Percentiles rank a stretch among this genome's conserved stretches.
Conservation (phyloP, 78 protist genomes). For the Trichosphaerium sp. region DNA sequence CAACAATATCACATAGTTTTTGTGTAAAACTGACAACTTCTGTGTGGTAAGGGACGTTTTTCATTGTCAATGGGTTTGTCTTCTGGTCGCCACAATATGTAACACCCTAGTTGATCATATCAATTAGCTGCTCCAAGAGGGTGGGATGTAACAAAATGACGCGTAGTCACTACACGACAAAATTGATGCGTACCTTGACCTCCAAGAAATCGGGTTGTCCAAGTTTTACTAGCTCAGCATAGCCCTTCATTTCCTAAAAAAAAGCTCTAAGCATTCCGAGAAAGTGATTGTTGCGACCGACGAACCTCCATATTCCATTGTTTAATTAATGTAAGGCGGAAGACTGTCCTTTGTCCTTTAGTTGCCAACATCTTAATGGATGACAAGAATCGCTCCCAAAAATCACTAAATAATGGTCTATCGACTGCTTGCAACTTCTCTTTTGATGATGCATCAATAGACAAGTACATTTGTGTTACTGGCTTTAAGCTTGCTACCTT, state of each 20-base stretch:
- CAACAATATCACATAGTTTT: background rate
- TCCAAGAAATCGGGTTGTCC: constrained; percentile 79
- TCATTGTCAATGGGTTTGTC: constrained; percentile 33
- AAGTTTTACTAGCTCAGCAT: constrained; percentile 40
- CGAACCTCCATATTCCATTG: constrained; percentile 39
- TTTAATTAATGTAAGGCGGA: constrained; percentile 73
- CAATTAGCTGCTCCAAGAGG: background rate
- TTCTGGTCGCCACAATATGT: constrained; percentile 49
- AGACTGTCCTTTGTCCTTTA: constrained; percentile 63
- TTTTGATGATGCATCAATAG: constrained; percentile 73
- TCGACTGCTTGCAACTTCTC: constrained; percentile 57
- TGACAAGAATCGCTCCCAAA: constrained; percentile 66
- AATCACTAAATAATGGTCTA: constrained; percentile 79
- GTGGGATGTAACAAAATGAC: no score
- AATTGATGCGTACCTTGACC: constrained; percentile 40
- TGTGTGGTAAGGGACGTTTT: constrained; percentile 63
- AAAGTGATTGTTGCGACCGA: no score
- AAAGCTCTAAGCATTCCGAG: background rate
- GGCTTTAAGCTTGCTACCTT: constrained; percentile 27
- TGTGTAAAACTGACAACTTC: constrained; percentile 35
- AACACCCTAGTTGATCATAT: constrained; percentile 29
- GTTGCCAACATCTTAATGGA: constrained; percentile 33
- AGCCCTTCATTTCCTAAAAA: constrained; percentile 15
- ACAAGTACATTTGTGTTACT: constrained; percentile 78
- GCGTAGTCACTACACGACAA: no score